Percentiles rank a stretch among this genome's conserved stretches.
These are phyloP conservation scores for Hylodesmum podocarpum DNA, from an alignment of 306 rosid species.

Conservation along the genomic window DNA sequence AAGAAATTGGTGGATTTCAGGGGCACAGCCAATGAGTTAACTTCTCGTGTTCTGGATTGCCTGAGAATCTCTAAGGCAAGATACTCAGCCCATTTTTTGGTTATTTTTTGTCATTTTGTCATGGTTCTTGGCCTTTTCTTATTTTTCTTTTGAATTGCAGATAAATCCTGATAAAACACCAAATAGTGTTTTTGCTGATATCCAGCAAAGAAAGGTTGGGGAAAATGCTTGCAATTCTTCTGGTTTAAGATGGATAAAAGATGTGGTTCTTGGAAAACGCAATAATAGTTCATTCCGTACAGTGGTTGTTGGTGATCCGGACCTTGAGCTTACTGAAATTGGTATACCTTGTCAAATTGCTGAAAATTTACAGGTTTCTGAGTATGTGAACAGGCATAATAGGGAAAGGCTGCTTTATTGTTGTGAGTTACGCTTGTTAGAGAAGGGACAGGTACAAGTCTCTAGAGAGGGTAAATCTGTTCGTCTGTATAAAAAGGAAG, in stretches of 20 bases:
- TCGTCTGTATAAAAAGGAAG: constrained; percentile 44
- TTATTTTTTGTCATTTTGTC: constrained; percentile 18
- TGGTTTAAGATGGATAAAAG: constrained; percentile 95
- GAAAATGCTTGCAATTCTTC: constrained; percentile 72
- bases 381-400: constrained; percentile 66
- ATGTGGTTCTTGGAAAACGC: constrained; percentile 92
- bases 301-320: constrained; percentile 92
- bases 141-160: constrained; percentile 57
- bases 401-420: constrained; percentile 48
- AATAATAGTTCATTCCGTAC: constrained; percentile 77
- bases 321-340: constrained; percentile 72
- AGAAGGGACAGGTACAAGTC: constrained; percentile 65
- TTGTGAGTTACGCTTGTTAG: constrained; percentile 60
- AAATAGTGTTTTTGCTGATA: constrained; percentile 46
- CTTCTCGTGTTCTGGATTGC: constrained; percentile 78
- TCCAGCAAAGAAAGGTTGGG: constrained; percentile 50
- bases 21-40: constrained; percentile 76
- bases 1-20: constrained; percentile 82
- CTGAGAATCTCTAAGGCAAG: constrained; percentile 87
- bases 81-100: constrained; percentile 6
- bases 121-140: constrained; percentile 31
- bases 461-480: constrained; percentile 52
- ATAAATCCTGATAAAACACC: constrained; percentile 63
- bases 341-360: constrained; percentile 87
- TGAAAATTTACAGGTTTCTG: constrained; percentile 71